These are phyloP conservation scores for Aspergillus sp. DNA, from an alignment of 2,329 filamentous ascomycete species.

Conservation along the genomic window DNA sequence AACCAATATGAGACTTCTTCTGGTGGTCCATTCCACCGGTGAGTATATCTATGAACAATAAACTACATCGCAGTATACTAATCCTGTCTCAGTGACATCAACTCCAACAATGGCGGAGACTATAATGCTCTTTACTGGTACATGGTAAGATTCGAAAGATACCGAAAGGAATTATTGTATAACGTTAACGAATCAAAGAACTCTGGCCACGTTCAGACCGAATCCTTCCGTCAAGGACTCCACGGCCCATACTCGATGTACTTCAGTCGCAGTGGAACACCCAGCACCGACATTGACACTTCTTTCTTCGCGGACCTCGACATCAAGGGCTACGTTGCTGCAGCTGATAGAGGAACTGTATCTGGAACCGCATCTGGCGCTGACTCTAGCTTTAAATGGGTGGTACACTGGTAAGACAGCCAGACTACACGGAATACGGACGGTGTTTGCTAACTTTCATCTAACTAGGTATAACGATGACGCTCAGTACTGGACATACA, in stretches of 20 bases:
- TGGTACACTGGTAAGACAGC: slow-evolving; percentile 55
- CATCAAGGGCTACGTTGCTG: slow-evolving; percentile 55
- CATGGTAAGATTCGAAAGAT: slow-evolving; percentile 39
- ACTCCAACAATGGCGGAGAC: slow-evolving; percentile 58
- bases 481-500: slow-evolving; percentile 63
- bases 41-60: slow-evolving; percentile 8
- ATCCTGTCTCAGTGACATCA: slow-evolving; percentile 48
- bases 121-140: slow-evolving; percentile 61
- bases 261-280: slow-evolving; percentile 56
- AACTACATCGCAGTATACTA: neutral
- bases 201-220: slow-evolving; percentile 59
- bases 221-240: slow-evolving; percentile 57
- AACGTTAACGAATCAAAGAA: slow-evolving; percentile 37
- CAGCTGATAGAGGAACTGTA: slow-evolving; percentile 54
- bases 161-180: too few species aligned
- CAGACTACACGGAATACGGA: neutral
- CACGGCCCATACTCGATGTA: slow-evolving; percentile 62
- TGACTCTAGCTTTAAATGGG: slow-evolving; percentile 47
- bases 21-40: slow-evolving; percentile 61
- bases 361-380: slow-evolving; percentile 58
- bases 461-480: slow-evolving; percentile 46
- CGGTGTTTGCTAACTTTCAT: neutral
- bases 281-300: slow-evolving; percentile 48
- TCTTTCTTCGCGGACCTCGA: slow-evolving; percentile 57
- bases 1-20: slow-evolving; percentile 57